Percentiles rank a stretch among this genome's conserved stretches.
Conservation (phyloP, 352 stramenopile genomes). For the Phytophthora hibernalis region DNA sequence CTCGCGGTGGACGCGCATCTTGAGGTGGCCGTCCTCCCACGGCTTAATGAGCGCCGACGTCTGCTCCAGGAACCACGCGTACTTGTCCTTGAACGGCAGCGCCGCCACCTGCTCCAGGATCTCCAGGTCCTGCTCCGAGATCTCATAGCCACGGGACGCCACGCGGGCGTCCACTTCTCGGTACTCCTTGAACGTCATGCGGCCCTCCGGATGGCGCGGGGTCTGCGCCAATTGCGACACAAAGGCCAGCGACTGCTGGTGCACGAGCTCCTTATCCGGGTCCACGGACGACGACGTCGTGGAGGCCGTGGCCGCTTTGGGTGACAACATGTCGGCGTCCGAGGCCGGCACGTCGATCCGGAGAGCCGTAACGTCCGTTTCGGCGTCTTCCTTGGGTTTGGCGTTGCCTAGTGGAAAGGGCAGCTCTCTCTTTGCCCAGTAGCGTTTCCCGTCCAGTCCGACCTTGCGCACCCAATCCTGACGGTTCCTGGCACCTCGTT, state of each 20-base stretch:
- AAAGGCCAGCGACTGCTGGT: conserved; percentile 85
- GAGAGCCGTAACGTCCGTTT: conserved; percentile 13
- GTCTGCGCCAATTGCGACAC: conserved; percentile 88
- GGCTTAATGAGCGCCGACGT: conserved; percentile 86
- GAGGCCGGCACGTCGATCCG: conserved; percentile 53
- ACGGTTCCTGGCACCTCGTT: conserved; percentile 81
- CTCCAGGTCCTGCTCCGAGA: conserved; percentile 87
- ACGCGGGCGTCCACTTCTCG: conserved; percentile 87
- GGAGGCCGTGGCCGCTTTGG: conserved; percentile 24
- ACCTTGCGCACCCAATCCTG: conserved; percentile 89
- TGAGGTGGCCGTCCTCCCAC: conserved; percentile 86
- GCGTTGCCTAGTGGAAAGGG: conserved; percentile 52
- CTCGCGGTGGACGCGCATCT: conserved; percentile 85
- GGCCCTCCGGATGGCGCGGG: conserved; percentile 77
- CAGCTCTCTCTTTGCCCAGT: conserved; percentile 82
- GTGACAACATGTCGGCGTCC: conserved; percentile 55
- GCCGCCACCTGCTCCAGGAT: conserved; percentile 87
- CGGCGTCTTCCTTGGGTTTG: conserved; percentile 34
- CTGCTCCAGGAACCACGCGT: conserved; percentile 87
- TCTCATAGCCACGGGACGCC: conserved; percentile 87
- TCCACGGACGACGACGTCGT: conserved; percentile 30
- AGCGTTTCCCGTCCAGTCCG: conserved; percentile 81
- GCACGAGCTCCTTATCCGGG: conserved; percentile 72
- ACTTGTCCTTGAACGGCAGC: conserved; percentile 90
- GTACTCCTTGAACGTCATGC: conserved; percentile 92